Evolutionary conservation across 441 rosid species (phyloP), one percentile per base, ranked within the genome.

Genomic region (Rhodomyrtus psidioides): DNA sequence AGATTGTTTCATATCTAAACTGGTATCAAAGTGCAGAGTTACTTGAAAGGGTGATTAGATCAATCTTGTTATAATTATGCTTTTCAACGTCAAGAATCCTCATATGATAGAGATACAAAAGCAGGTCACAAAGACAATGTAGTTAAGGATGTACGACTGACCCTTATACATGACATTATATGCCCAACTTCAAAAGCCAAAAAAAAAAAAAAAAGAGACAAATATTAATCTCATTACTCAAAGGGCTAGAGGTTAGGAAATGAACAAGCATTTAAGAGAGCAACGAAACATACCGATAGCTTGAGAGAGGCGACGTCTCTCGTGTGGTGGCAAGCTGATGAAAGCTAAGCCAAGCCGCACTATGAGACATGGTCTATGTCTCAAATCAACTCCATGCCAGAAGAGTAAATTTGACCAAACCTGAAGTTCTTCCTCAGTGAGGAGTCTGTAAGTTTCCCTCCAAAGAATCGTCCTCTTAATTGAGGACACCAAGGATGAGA

Each of bases 331-430:
- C 89, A 97, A 90, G 89, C 88, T 90, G 59, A 87, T 83, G 90
- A 95, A 96, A 86, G 98, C 99, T 83, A 91, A 91, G 82, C 99
- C 98, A 87, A 97, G 95, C 53, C 98, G 93, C 57, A 97, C 95
- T 75, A 97, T 90, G 53, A 97, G 96, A 89, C 98, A 97, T 54
- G 99, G 98, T 81, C 95, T 92, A 85, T 93, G 86, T 91, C 90
- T 92, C 89, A 91, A 86, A 89, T 97, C 99, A 91, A 86, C 90
- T 84, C 98, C 98, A 93, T 97, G 99, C 99, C 99, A 97, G 88
- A 97, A 97, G 46, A 95, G 93, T 91, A 97, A 82, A 89, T 90
- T 89, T 55, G 97, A 94, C 98, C 99, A 97, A 70, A 85, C 88
- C 87, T 90, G 93, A 86, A 97, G 98, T 90, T 96, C 99, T 86